Percentiles rank a stretch among this genome's conserved stretches.
Evolutionary conservation across 75 land plant genomes (phyloP).

Genomic region (Pinus albicaulis): DNA sequence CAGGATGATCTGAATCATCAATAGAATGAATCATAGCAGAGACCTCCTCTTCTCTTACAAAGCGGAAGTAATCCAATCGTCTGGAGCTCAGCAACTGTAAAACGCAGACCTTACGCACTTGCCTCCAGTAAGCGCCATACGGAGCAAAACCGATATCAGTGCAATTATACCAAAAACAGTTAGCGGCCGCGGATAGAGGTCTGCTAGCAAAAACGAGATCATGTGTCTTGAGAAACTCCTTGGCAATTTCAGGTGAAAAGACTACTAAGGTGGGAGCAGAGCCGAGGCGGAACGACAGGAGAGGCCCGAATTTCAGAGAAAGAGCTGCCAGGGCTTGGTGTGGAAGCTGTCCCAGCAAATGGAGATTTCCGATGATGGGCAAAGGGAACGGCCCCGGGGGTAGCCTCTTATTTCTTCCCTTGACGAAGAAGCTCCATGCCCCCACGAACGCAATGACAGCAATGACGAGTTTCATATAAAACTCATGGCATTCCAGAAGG

Average conservation of each 20-base stretch:
- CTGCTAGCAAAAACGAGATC: constrained; percentile 29
- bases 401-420: background rate
- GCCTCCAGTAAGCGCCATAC: constrained; percentile 49
- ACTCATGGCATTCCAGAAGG: too few species aligned
- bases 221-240: constrained; percentile 40
- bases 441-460: too few species aligned
- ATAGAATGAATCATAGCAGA: background rate
- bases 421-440: background rate
- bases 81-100: constrained; percentile 45
- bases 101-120: constrained; percentile 46
- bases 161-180: constrained; percentile 22
- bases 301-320: constrained; percentile 27
- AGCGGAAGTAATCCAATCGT: background rate
- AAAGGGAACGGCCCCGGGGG: constrained; percentile 23
- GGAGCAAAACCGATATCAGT: constrained; percentile 35
- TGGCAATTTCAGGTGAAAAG: constrained; percentile 42
- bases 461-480: too few species aligned
- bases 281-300: constrained; percentile 44
- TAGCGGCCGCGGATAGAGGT: constrained; percentile 22
- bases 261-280: constrained; percentile 30
- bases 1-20: background rate
- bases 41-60: background rate
- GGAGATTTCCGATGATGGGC: constrained; percentile 45
- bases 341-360: constrained; percentile 22
- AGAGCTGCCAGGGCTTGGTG: constrained; percentile 18